Evolutionary conservation across 306 rosid species (phyloP).

Genomic region (Vigna nakashimae): DNA sequence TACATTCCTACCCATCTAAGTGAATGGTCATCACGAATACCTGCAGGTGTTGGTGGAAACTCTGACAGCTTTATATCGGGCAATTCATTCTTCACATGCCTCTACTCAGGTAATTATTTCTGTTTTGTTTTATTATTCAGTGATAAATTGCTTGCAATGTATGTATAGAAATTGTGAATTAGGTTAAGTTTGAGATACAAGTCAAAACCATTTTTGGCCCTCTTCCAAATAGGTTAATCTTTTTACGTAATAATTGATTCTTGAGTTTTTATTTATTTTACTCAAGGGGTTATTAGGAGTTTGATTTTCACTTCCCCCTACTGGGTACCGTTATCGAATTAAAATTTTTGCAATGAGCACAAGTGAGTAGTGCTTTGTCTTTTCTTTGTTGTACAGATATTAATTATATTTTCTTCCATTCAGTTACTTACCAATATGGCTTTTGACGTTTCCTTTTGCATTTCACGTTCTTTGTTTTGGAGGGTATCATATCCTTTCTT

Average conservation of each 20-base stretch:
- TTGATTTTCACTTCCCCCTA: slow-evolving; percentile 6
- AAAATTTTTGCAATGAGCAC: neutral
- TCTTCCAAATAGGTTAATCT: neutral
- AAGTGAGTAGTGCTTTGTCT: neutral
- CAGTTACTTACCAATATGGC: neutral
- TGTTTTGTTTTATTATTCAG: slow-evolving; percentile 3
- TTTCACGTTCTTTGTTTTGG: slow-evolving; percentile 6
- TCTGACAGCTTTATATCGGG: slow-evolving; percentile 92
- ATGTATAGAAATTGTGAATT: slow-evolving; percentile 36
- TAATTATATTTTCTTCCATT: neutral
- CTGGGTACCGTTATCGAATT: neutral
- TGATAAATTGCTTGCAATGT: slow-evolving; percentile 27
- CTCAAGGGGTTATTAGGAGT: neutral
- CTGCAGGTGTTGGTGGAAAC: slow-evolving; percentile 88
- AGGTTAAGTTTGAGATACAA: neutral
- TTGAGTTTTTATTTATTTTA: neutral
- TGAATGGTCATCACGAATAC: slow-evolving; percentile 36
- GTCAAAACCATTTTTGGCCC: neutral
- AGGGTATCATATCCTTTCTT: neutral
- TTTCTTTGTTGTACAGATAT: neutral
- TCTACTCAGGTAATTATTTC: slow-evolving; percentile 78
- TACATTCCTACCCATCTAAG: slow-evolving; percentile 26
- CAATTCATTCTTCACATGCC: slow-evolving; percentile 97
- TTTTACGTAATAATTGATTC: slow-evolving; percentile 4
- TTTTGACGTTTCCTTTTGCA: neutral